Conservation (phyloP, 2,329 filamentous ascomycete species). For the Neofusicoccum laricinum region DNA sequence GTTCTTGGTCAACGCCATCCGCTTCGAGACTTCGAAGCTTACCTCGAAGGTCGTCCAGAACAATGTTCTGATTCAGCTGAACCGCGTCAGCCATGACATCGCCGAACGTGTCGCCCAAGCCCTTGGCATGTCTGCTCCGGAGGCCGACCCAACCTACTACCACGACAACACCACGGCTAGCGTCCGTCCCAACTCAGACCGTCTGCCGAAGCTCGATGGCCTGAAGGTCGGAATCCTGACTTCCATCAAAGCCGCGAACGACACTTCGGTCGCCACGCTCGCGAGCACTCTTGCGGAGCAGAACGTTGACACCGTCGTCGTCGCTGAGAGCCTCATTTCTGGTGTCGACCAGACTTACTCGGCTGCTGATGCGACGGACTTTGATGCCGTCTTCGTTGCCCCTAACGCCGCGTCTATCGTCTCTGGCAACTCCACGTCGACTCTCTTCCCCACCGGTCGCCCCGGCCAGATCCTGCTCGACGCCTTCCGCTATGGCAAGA, state of each 20-base stretch:
- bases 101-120: constrained; percentile 62
- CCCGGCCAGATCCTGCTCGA: constrained; percentile 63
- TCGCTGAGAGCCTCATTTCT: constrained; percentile 56
- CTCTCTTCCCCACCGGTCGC: constrained; percentile 62
- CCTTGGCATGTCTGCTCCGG: constrained; percentile 58
- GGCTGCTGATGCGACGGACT: constrained; percentile 59
- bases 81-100: constrained; percentile 65
- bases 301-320: constrained; percentile 57
- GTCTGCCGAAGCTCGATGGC: constrained; percentile 59
- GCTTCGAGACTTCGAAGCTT: constrained; percentile 66
- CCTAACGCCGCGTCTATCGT: constrained; percentile 57
- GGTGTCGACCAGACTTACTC: constrained; percentile 65
- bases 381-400: constrained; percentile 62
- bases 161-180: constrained; percentile 64
- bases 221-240: constrained; percentile 64
- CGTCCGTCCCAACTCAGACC: constrained; percentile 58
- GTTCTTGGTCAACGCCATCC: constrained; percentile 69
- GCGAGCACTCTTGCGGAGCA: constrained; percentile 47
- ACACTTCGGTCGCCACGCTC: constrained; percentile 53
- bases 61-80: constrained; percentile 67
- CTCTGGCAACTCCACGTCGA: constrained; percentile 26
- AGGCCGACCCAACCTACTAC: constrained; percentile 63
- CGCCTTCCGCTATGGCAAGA: constrained; percentile 68
- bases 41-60: constrained; percentile 56
- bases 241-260: constrained; percentile 44